These are phyloP conservation scores for Silybum marianum DNA, from an alignment of 129 eudicot genomes.

Conservation along the genomic window DNA sequence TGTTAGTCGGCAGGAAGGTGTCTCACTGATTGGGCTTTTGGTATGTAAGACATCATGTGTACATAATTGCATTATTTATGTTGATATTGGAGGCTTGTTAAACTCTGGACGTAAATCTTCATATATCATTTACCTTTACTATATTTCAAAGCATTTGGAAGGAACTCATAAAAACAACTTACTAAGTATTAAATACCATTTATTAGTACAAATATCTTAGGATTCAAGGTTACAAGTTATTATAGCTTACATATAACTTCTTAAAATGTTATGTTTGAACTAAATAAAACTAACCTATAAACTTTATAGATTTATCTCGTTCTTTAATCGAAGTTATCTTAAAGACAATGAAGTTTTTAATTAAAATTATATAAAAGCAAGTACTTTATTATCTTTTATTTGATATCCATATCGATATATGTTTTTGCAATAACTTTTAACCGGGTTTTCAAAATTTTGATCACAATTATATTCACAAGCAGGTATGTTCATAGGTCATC, in stretches of 20 bases:
- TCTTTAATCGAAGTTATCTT: neutral
- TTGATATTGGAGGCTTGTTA: neutral
- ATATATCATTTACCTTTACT: neutral
- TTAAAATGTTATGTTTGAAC: neutral
- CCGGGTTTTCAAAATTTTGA: neutral
- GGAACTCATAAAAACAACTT: neutral
- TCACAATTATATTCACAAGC: neutral
- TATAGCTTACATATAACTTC: neutral
- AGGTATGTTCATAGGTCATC: neutral
- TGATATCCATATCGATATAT: neutral
- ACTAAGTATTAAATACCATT: neutral
- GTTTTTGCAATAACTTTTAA: neutral
- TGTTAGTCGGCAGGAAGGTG: constrained; percentile 75
- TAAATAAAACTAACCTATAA: neutral
- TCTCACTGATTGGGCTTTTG: constrained; percentile 80
- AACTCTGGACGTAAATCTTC: neutral
- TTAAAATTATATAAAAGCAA: neutral
- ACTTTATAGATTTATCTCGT: neutral
- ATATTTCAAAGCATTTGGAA: neutral
- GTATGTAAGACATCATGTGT: constrained; percentile 42
- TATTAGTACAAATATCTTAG: neutral
- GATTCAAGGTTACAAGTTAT: neutral
- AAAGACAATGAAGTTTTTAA: neutral
- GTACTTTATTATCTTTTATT: neutral
- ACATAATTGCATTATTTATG: neutral